phyloP scores from a whole-genome alignment of 2,329 filamentous ascomycete genomes.

The Beauveria sp. region DNA sequence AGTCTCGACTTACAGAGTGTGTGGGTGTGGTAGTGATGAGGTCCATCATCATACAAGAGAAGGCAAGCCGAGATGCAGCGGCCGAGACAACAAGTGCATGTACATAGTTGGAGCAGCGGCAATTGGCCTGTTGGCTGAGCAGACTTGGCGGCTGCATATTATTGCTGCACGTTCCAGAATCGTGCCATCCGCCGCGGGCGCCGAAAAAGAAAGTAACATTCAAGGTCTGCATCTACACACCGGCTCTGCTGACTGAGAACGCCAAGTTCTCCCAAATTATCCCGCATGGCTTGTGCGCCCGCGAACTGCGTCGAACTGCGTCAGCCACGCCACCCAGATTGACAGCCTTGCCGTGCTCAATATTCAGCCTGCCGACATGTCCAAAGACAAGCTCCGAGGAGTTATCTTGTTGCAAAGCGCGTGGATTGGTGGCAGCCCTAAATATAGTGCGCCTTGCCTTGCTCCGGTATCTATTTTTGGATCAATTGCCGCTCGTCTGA shows the following conservation, averaged over 20 bases:
- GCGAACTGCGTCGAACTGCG: neutral
- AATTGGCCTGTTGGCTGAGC: neutral
- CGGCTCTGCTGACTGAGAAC: neutral
- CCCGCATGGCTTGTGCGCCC: neutral
- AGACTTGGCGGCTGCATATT: neutral
- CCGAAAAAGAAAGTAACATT: neutral
- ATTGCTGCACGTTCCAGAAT: neutral
- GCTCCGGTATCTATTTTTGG: neutral
- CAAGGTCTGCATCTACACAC: neutral
- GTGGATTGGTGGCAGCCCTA: too few relatives aligned
- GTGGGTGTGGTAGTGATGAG: too few relatives aligned
- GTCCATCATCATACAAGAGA: neutral
- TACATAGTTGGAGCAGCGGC: neutral
- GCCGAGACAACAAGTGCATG: neutral
- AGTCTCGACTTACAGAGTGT: neutral
- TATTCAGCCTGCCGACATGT: too few relatives aligned
- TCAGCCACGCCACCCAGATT: too few relatives aligned
- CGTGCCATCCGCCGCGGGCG: neutral
- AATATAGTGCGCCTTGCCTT: neutral
- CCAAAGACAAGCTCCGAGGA: neutral
- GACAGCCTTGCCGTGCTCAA: too few relatives aligned
- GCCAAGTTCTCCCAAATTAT: neutral
- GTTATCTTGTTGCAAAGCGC: neutral
- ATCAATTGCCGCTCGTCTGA: neutral
- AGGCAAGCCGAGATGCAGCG: neutral